Percentiles rank a stretch among this genome's conserved stretches.
phyloP scores from a whole-genome alignment of 768 basidiomycete genomes.

The Xerocomellus intermedius region DNA sequence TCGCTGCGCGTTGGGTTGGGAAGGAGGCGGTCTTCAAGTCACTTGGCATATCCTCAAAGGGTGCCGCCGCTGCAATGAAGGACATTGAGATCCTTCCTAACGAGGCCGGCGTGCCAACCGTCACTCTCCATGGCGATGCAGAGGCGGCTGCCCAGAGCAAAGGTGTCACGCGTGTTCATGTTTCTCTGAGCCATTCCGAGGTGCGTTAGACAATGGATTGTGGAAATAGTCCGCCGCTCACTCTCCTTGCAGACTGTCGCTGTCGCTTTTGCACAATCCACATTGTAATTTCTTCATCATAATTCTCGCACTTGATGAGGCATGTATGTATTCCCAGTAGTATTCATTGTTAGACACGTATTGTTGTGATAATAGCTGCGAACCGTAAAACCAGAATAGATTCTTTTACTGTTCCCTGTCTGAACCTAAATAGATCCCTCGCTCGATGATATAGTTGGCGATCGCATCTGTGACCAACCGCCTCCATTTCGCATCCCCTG shows the following conservation, averaged over 20 bases:
- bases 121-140: conserved; percentile 78
- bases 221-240: conserved; percentile 14
- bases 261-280: conserved; percentile 84
- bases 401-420: conserved; percentile 1
- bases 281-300: conserved; percentile 18
- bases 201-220: conserved; percentile 41
- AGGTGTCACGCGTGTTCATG: conserved; percentile 69
- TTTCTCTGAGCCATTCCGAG: conserved; percentile 94
- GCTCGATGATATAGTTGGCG: conserved; percentile 49
- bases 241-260: conserved; percentile 61
- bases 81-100: conserved; percentile 94
- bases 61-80: conserved; percentile 92
- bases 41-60: conserved; percentile 83
- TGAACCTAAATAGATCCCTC: conserved; percentile 42
- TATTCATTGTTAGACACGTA: background rate
- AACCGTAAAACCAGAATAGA: conserved; percentile 14
- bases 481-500: conserved; percentile 41
- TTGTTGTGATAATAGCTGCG: background rate
- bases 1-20: conserved; percentile 95
- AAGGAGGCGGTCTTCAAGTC: conserved; percentile 99
- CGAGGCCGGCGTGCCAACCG: conserved; percentile 73
- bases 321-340: conserved; percentile 2
- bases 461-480: conserved; percentile 45
- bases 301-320: background rate
- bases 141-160: conserved; percentile 66